Conservation (phyloP, 2,329 filamentous ascomycete genomes). For the Chaetomiaceae sp. region DNA sequence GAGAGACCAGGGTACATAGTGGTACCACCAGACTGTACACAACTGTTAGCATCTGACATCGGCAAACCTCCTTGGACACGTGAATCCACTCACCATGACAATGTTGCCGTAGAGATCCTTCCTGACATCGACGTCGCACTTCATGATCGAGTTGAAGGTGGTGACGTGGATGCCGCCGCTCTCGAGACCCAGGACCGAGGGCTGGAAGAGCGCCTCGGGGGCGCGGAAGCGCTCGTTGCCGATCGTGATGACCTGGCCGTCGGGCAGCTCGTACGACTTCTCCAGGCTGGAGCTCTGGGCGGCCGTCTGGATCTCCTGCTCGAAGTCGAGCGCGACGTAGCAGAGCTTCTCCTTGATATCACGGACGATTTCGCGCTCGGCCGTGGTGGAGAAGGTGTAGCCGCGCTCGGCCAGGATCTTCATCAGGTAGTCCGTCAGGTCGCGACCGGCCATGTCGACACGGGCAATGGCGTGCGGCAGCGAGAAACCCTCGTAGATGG, state of each 20-base stretch:
- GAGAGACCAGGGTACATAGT: conserved; percentile 99
- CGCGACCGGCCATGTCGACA: conserved; percentile 99
- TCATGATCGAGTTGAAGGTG: conserved; percentile 99
- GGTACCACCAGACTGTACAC: conserved; percentile 90
- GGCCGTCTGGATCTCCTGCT: conserved; percentile 99
- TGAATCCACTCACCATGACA: conserved; percentile 79
- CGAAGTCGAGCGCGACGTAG: conserved; percentile 99
- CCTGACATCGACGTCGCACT: conserved; percentile 99
- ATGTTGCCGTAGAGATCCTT: conserved; percentile 99
- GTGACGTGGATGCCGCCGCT: conserved; percentile 98
- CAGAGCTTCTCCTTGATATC: conserved; percentile 99
- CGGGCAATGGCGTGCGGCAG: conserved; percentile 99
- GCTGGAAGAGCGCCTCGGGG: conserved; percentile 99
- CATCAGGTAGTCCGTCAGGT: conserved; percentile 99
- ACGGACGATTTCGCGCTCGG: conserved; percentile 99
- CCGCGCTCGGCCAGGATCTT: conserved; percentile 99
- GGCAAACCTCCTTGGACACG: no score
- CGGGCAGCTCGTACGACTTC: conserved; percentile 99
- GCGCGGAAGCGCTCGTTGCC: conserved; percentile 99
- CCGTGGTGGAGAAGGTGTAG: conserved; percentile 99
- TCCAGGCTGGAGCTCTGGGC: conserved; percentile 97
- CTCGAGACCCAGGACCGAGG: conserved; percentile 95
- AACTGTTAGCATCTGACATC: conserved; percentile 29
- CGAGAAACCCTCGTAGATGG: conserved; percentile 99
- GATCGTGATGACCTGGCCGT: conserved; percentile 99